Percentiles rank a stretch among this genome's conserved stretches.
phyloP scores from a whole-genome alignment of 192 early-diverging fungal species.

The Backusella tarrabulga region DNA sequence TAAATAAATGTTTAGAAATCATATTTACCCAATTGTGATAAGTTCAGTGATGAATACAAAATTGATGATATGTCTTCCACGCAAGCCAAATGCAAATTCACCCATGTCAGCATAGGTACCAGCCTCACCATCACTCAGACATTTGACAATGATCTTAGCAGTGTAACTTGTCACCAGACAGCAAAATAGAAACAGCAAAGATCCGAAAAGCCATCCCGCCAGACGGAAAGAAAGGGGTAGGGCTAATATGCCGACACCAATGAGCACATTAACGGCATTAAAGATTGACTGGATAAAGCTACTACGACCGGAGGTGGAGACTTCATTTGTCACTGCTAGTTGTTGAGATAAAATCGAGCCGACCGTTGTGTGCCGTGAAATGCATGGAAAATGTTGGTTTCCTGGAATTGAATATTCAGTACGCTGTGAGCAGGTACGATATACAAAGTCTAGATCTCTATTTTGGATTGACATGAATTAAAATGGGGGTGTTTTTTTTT shows the following conservation, averaged over 20 bases:
- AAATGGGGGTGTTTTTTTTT: neutral
- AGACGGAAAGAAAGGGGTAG: conserved; percentile 56
- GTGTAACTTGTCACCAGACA: conserved; percentile 45
- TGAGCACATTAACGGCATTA: conserved; percentile 59
- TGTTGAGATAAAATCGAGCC: conserved; percentile 12
- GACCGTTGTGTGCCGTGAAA: conserved; percentile 24
- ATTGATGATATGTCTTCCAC: conserved; percentile 19
- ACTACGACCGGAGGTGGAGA: conserved; percentile 6
- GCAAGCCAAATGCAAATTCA: conserved; percentile 24
- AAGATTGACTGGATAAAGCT: conserved; percentile 46
- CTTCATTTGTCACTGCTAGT: neutral
- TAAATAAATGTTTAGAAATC: neutral
- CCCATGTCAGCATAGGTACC: conserved; percentile 45
- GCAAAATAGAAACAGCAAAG: conserved; percentile 45
- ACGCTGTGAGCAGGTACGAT: conserved; percentile 3
- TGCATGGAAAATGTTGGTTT: neutral
- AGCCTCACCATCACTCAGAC: conserved; percentile 29
- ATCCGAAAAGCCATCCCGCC: conserved; percentile 58
- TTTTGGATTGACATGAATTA: neutral
- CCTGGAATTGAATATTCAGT: conserved; percentile 3
- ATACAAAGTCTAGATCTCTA: neutral
- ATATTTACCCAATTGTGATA: conserved; percentile 21
- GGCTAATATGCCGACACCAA: conserved; percentile 65
- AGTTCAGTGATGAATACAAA: conserved; percentile 35
- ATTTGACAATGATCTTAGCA: conserved; percentile 57